phyloP scores from a whole-genome alignment of 2,329 filamentous ascomycete species.

The Ophiostoma sp. region DNA sequence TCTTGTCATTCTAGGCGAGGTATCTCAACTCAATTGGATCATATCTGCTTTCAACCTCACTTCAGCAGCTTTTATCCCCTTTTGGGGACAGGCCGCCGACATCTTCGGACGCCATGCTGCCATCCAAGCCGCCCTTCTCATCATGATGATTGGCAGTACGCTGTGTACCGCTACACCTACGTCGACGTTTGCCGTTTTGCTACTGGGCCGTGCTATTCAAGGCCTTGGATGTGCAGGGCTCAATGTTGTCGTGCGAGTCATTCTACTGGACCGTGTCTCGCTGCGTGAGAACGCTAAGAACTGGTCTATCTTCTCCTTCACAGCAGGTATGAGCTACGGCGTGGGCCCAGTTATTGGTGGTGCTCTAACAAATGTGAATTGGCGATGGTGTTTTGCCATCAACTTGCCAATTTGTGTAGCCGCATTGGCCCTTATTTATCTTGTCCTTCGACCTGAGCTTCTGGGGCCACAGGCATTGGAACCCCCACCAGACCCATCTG shows the following conservation, averaged over 20 bases:
- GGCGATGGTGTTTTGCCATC: slow-evolving; percentile 64
- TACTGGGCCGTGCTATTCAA: slow-evolving; percentile 64
- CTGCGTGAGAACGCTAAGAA: slow-evolving; percentile 62
- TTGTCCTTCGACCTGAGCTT: slow-evolving; percentile 60
- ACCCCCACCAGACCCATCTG: neutral
- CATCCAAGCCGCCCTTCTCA: slow-evolving; percentile 57
- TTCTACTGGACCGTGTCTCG: slow-evolving; percentile 66
- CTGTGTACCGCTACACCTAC: slow-evolving; percentile 60
- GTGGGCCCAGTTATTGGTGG: slow-evolving; percentile 64
- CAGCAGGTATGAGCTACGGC: slow-evolving; percentile 60
- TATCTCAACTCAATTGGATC: slow-evolving; percentile 67
- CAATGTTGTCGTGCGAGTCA: slow-evolving; percentile 59
- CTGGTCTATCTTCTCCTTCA: slow-evolving; percentile 61
- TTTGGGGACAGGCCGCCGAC: slow-evolving; percentile 64
- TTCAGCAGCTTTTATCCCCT: slow-evolving; percentile 65
- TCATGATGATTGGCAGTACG: slow-evolving; percentile 61
- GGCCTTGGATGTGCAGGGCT: slow-evolving; percentile 63
- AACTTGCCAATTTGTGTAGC: slow-evolving; percentile 49
- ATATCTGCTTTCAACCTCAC: slow-evolving; percentile 68
- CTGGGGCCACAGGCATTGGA: slow-evolving; percentile 47
- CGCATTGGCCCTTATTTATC: slow-evolving; percentile 54
- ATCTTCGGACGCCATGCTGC: slow-evolving; percentile 63
- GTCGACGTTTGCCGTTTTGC: slow-evolving; percentile 56
- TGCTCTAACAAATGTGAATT: slow-evolving; percentile 55
- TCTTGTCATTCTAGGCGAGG: slow-evolving; percentile 41